phyloP scores from a whole-genome alignment of 495 filamentous ascomycete species.

The Aspergillus ostianus region DNA sequence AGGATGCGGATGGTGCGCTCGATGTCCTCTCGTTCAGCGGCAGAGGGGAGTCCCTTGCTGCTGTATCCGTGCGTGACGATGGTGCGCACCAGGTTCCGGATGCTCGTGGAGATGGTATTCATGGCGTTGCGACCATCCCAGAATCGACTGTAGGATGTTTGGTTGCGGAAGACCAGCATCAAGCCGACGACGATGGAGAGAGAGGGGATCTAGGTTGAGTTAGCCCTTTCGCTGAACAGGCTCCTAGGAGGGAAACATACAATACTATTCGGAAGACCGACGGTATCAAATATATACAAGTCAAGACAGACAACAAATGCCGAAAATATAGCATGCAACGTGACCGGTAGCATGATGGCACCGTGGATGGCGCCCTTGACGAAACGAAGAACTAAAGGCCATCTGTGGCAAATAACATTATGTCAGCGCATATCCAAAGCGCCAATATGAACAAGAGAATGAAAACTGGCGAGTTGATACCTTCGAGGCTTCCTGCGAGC shows the following conservation, averaged over 20 bases:
- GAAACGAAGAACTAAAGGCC: slow-evolving; percentile 72
- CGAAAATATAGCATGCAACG: slow-evolving; percentile 62
- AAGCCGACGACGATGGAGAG: slow-evolving; percentile 76
- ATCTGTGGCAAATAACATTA: slow-evolving; percentile 38
- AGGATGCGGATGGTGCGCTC: slow-evolving; percentile 59
- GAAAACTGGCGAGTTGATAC: slow-evolving; percentile 19
- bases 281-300: slow-evolving; percentile 48
- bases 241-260: slow-evolving; percentile 31
- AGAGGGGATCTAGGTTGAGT: slow-evolving; percentile 57
- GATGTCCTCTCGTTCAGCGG: slow-evolving; percentile 56
- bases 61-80: slow-evolving; percentile 50
- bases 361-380: slow-evolving; percentile 73
- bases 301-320: slow-evolving; percentile 63
- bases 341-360: slow-evolving; percentile 61
- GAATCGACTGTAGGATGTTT: slow-evolving; percentile 69
- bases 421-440: neutral
- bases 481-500: slow-evolving; percentile 58
- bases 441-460: neutral
- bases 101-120: slow-evolving; percentile 54
- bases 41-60: slow-evolving; percentile 22
- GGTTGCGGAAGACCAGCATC: slow-evolving; percentile 79
- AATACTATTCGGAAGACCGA: slow-evolving; percentile 64
- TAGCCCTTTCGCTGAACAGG: neutral
- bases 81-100: slow-evolving; percentile 62
- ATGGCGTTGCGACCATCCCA: slow-evolving; percentile 67